A percentile compares a stretch with the other conserved stretches of the same genome.
phyloP scores from a whole-genome alignment of 768 basidiomycete genomes.

The Tremella fuciformis region DNA sequence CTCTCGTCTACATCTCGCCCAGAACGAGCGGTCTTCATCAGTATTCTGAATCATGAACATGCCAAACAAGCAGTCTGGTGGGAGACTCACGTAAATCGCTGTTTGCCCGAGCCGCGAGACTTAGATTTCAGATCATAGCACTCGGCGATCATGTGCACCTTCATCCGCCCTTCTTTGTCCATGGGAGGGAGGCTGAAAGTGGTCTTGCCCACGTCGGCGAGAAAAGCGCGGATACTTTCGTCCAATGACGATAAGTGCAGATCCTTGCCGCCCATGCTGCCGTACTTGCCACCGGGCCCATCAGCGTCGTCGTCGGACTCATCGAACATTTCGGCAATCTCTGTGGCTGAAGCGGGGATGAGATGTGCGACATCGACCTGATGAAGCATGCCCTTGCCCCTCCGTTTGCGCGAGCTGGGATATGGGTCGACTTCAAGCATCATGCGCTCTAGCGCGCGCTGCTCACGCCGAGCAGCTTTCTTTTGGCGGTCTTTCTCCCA shows the following conservation, averaged over 20 bases:
- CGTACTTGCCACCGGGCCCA: neutral
- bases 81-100: constrained; percentile 63
- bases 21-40: constrained; percentile 66
- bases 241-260: constrained; percentile 15
- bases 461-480: constrained; percentile 73
- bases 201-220: constrained; percentile 57
- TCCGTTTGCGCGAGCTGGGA: constrained; percentile 48
- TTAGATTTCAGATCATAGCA: constrained; percentile 71
- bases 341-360: constrained; percentile 38
- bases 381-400: constrained; percentile 56
- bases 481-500: constrained; percentile 80
- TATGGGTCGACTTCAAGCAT: constrained; percentile 62
- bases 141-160: constrained; percentile 73
- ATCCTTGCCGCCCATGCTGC: constrained; percentile 21
- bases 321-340: constrained; percentile 64
- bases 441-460: constrained; percentile 60
- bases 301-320: constrained; percentile 53
- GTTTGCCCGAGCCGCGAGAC: constrained; percentile 68
- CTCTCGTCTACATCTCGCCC: constrained; percentile 61
- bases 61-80: neutral
- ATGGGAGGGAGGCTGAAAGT: constrained; percentile 75
- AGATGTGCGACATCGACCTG: constrained; percentile 37
- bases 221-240: constrained; percentile 66
- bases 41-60: constrained; percentile 52
- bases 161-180: constrained; percentile 66